phyloP scores from a whole-genome alignment of 257 asterid genomes.

The Lycium barbarum region DNA sequence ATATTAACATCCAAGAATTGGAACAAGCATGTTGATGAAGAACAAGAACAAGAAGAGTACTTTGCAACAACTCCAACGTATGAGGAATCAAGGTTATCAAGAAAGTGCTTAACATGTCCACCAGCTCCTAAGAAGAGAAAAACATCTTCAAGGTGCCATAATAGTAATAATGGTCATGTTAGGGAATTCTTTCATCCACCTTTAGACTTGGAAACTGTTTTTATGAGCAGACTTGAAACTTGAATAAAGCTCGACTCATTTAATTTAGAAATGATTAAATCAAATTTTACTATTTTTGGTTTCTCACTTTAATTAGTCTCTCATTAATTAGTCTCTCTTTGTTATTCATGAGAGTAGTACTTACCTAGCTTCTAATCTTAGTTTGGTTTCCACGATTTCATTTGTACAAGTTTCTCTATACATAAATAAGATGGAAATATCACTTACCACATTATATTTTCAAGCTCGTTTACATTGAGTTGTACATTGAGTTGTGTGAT shows the following conservation, averaged over 20 bases:
- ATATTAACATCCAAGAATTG: conserved; percentile 32
- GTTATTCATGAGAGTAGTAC: not conserved
- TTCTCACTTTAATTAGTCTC: conserved; percentile 7
- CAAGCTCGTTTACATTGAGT: not conserved
- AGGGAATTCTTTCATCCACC: conserved; percentile 50
- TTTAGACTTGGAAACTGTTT: conserved; percentile 43
- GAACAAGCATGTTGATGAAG: conserved; percentile 34
- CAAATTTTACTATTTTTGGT: not conserved
- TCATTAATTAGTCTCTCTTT: not conserved
- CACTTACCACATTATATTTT: not conserved
- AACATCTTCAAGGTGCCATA: conserved; percentile 41
- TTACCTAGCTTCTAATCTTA: not conserved
- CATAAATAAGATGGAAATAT: conserved; percentile 36
- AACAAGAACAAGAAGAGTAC: conserved; percentile 29
- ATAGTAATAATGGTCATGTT: conserved; percentile 27
- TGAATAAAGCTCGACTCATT: not conserved
- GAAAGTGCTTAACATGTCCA: conserved; percentile 41
- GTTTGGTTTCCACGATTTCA: not conserved
- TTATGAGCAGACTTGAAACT: conserved; percentile 31
- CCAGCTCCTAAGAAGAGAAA: conserved; percentile 57
- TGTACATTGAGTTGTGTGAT: not conserved
- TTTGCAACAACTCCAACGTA: conserved; percentile 50
- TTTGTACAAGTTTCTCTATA: conserved; percentile 25
- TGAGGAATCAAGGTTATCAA: conserved; percentile 44
- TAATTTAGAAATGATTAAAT: not conserved